phyloP scores from a whole-genome alignment of 768 basidiomycete genomes.

The Phlegmacium glaucopus region DNA sequence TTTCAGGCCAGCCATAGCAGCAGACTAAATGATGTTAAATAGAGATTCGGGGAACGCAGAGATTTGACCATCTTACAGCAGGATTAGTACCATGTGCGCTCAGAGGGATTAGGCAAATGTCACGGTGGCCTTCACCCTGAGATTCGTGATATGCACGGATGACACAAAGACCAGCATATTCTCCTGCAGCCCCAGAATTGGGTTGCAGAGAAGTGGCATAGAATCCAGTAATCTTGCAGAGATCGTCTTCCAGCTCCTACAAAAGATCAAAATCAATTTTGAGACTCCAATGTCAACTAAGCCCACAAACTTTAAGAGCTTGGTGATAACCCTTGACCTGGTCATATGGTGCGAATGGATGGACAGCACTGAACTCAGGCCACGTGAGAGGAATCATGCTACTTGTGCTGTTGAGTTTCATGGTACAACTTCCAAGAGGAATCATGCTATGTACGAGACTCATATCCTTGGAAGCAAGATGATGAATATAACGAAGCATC shows the following conservation, averaged over 20 bases:
- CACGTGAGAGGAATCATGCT: conserved; percentile 97
- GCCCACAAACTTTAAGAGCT: conserved; percentile 62
- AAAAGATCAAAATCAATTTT: neutral
- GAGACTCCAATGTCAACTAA: neutral
- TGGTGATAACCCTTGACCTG: conserved; percentile 86
- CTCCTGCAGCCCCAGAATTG: conserved; percentile 97
- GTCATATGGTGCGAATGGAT: conserved; percentile 89
- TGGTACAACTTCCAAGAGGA: conserved; percentile 91
- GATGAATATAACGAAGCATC: conserved; percentile 95
- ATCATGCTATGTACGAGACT: conserved; percentile 97
- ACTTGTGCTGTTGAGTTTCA: conserved; percentile 98
- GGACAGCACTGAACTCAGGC: conserved; percentile 87
- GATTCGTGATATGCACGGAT: conserved; percentile 95
- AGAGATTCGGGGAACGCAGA: neutral
- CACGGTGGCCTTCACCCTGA: conserved; percentile 77
- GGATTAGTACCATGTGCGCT: conserved; percentile 99
- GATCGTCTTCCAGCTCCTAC: conserved; percentile 86
- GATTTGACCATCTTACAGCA: conserved; percentile 55
- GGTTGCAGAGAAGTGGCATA: conserved; percentile 95
- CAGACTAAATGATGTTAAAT: conserved; percentile 56
- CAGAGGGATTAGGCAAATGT: conserved; percentile 91
- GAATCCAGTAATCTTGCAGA: conserved; percentile 96
- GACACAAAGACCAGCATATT: conserved; percentile 93
- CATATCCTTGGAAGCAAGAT: conserved; percentile 92
- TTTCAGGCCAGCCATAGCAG: conserved; percentile 95